A percentile compares a stretch with the other conserved stretches of the same genome.
These are phyloP conservation scores for Ogataea haglerorum DNA, from an alignment of 805 yeast species.

Conservation along the genomic window DNA sequence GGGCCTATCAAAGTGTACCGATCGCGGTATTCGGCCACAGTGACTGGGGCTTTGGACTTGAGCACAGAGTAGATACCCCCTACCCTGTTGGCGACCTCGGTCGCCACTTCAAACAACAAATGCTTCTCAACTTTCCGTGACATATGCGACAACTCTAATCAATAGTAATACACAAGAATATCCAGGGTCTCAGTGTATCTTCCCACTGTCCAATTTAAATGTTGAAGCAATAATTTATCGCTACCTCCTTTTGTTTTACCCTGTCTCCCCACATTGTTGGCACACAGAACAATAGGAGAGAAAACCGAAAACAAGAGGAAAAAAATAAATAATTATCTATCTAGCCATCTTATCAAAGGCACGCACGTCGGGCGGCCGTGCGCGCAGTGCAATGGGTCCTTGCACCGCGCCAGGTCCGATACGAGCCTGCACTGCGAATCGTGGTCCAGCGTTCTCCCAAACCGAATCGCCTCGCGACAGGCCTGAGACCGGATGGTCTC, in stretches of 20 bases:
- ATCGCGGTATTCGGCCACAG: slow-evolving; percentile 87
- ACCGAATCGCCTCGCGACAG: slow-evolving; percentile 67
- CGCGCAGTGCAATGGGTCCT: slow-evolving; percentile 74
- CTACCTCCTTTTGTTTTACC: slow-evolving; percentile 8
- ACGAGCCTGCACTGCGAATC: slow-evolving; percentile 47
- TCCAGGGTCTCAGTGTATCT: background rate
- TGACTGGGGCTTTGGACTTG: slow-evolving; percentile 94
- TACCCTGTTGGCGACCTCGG: slow-evolving; percentile 96
- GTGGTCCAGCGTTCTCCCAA: slow-evolving; percentile 52
- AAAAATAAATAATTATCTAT: background rate
- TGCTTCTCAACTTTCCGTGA: slow-evolving; percentile 85
- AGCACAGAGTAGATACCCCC: slow-evolving; percentile 97
- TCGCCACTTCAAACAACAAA: slow-evolving; percentile 87
- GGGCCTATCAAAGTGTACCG: slow-evolving; percentile 89
- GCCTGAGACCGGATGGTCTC: slow-evolving; percentile 58
- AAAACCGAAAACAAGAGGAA: slow-evolving; percentile 1
- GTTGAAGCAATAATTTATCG: slow-evolving; percentile 2
- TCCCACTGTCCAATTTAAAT: background rate
- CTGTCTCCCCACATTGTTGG: slow-evolving; percentile 6
- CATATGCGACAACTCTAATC: slow-evolving; percentile 37
- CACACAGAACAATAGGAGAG: slow-evolving; percentile 1
- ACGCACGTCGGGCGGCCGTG: slow-evolving; percentile 78
- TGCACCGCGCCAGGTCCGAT: slow-evolving; percentile 42
- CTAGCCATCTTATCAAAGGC: slow-evolving; percentile 37
- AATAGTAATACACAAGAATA: slow-evolving; percentile 1